Base-by-base conservation (phyloP, 1,284 basidiomycete genomes). In the Gymnopus androsaceus region DNA sequence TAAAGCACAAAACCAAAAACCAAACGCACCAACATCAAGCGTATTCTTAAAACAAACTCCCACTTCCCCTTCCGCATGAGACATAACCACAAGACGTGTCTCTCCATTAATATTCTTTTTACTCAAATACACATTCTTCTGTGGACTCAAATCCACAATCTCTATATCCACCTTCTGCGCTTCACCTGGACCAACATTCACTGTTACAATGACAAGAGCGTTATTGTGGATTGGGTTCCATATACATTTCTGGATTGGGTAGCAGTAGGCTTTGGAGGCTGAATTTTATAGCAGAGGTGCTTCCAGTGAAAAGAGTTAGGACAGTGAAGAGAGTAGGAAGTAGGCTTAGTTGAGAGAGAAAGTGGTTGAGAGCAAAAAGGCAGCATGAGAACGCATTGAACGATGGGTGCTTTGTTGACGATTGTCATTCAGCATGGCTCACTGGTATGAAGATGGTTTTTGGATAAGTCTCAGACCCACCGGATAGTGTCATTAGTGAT, bases 31-130 rank as follows among this genome's bases (percentile, higher is more conserved):
- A 54, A 80, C 73, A 48, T 88, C 83, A 52, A 94, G 67, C 49
- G 81, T 77, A 69, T 98, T 98, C 69, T 78, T 89, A 69, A 99
- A 85, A 76, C 96, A 99, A 1, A 98, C 94, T 1, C 96, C 96
- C 5, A 99, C 85, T 68, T 99, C 95, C 2, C 93, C 95, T 51
- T 95, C 91, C 30, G 87, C 83, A 72, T 98, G 96, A 12, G 95
- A 90, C 15, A 95, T 99, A 64, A 99, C 84, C 4, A 96, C 97
- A 59, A 98, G 79, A 61, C 96, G 81, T 17, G 95, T 94, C 79
- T 99, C 96, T 8, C 85, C 91, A 57, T 87, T 89, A 66, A 99
- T 90, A 54, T 84, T 85, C 72, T 81, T 88, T 78, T 98, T 98
- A 67, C 83, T 87, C 63, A 98, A 78, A 72, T 98, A 99, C 17